Percentiles rank a stretch among this genome's conserved stretches.
Evolutionary conservation across 768 basidiomycete species (phyloP).

Genomic region (Fistulinella prunicolor): DNA sequence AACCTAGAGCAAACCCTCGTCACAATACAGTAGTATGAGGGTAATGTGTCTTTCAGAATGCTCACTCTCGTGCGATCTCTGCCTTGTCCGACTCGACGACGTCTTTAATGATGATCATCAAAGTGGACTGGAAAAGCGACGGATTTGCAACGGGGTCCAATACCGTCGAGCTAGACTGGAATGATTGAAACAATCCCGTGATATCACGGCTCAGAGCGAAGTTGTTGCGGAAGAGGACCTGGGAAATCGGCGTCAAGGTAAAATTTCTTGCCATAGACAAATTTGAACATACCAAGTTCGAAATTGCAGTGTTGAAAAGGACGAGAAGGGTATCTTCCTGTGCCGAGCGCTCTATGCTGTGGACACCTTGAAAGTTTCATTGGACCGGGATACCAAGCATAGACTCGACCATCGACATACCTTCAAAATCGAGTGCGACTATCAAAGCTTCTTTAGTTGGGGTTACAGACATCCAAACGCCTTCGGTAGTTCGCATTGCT

Average conservation of each 20-base stretch:
- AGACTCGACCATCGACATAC: conserved; percentile 21
- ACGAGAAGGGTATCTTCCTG: conserved; percentile 66
- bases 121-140: conserved; percentile 53
- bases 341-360: conserved; percentile 59
- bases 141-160: conserved; percentile 59
- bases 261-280: neutral
- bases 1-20: conserved; percentile 38
- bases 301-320: conserved; percentile 63
- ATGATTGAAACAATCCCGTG: conserved; percentile 57
- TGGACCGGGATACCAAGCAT: conserved; percentile 1
- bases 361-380: conserved; percentile 44
- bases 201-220: conserved; percentile 64
- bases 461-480: conserved; percentile 65
- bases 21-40: neutral
- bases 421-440: conserved; percentile 68
- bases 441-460: conserved; percentile 53
- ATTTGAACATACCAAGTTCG: conserved; percentile 47
- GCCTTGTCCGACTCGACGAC: conserved; percentile 58
- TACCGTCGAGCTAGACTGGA: conserved; percentile 53
- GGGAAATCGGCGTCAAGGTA: neutral
- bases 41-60: neutral
- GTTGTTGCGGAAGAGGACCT: conserved; percentile 67
- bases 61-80: conserved; percentile 59
- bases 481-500: conserved; percentile 63
- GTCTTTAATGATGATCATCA: conserved; percentile 67